phyloP scores from a whole-genome alignment of 352 stramenopile species.

The Pythium angustatum region DNA sequence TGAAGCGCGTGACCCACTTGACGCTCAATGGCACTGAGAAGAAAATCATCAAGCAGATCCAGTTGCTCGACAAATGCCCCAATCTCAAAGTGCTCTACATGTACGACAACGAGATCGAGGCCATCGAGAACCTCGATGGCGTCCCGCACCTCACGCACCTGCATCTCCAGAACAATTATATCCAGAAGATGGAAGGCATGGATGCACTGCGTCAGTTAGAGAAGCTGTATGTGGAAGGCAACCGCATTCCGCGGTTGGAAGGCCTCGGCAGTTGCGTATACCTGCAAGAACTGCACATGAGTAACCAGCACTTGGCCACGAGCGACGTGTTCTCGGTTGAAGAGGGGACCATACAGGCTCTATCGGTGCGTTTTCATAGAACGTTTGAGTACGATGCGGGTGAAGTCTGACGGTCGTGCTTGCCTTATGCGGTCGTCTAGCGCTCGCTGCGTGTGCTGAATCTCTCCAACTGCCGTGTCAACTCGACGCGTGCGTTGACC shows the following conservation, averaged over 20 bases:
- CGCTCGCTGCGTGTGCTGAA: slow-evolving; percentile 58
- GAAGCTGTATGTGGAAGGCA: slow-evolving; percentile 76
- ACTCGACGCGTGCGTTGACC: slow-evolving; percentile 29
- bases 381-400: too few relatives aligned
- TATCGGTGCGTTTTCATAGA: slow-evolving; percentile 38
- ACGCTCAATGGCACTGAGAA: slow-evolving; percentile 57
- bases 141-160: slow-evolving; percentile 63
- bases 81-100: slow-evolving; percentile 76
- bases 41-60: slow-evolving; percentile 49
- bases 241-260: slow-evolving; percentile 60
- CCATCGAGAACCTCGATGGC: slow-evolving; percentile 53
- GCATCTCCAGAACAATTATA: slow-evolving; percentile 71
- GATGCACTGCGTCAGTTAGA: slow-evolving; percentile 45
- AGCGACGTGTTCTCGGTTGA: slow-evolving; percentile 49
- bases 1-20: slow-evolving; percentile 73
- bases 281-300: slow-evolving; percentile 69
- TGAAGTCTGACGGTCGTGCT: neutral
- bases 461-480: slow-evolving; percentile 59
- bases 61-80: slow-evolving; percentile 63
- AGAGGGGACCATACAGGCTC: slow-evolving; percentile 35
- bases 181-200: slow-evolving; percentile 55
- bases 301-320: slow-evolving; percentile 49
- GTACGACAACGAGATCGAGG: slow-evolving; percentile 72
- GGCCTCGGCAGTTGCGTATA: slow-evolving; percentile 41
- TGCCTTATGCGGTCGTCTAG: slow-evolving; percentile 28